Evolutionary conservation across 352 stramenopile species (phyloP), one percentile per base, ranked within the genome.

Genomic region (Phytopythium montanum): DNA sequence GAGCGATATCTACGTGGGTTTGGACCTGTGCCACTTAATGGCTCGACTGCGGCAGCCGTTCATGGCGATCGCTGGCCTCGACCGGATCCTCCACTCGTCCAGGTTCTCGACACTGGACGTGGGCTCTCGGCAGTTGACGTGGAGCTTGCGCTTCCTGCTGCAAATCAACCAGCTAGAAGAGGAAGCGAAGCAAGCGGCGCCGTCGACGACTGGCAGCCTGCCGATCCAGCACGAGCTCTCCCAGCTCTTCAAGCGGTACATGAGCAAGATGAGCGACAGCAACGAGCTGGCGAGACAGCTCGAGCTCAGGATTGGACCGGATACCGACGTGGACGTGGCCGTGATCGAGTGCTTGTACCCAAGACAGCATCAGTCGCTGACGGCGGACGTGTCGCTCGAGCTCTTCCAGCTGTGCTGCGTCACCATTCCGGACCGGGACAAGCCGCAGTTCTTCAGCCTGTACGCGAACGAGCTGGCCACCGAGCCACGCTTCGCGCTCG

Each of bases 1-100:
- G 23, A 56, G n/a, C 50, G 52, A 86, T 53, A 63, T 86, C 44
- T 82, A 68, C 60, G 49, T 79, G 26, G 72, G 54, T n/a, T 23
- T 86, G 26, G 70, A 70, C 52, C 71, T 86, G 42, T 81, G 72
- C 18, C 59, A 77, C 41, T 70, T 86, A 50, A 80, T 84, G 76
- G 51, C 57, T 23, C 46, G 68, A 10, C 65, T 80, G 33, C 14
- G 81, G 44, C 62, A 75, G 18, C 58, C 65, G 18, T 73, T 68
- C 1, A 62, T 61, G 6, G 76, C 69, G 4, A 71, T 86, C 46
- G 63, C 79, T 14, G 65, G 67, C 12, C 56, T 82, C 8, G 72
- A 84, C 34, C 57, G 66, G 12, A 41, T 82, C 33, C 54, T 86
- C 25, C 61, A 54, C 21, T 75, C 70, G 21, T 70, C 65, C 25